Evolutionary conservation across 345 rosid species (phyloP).

Genomic region (Trapa incisa): DNA sequence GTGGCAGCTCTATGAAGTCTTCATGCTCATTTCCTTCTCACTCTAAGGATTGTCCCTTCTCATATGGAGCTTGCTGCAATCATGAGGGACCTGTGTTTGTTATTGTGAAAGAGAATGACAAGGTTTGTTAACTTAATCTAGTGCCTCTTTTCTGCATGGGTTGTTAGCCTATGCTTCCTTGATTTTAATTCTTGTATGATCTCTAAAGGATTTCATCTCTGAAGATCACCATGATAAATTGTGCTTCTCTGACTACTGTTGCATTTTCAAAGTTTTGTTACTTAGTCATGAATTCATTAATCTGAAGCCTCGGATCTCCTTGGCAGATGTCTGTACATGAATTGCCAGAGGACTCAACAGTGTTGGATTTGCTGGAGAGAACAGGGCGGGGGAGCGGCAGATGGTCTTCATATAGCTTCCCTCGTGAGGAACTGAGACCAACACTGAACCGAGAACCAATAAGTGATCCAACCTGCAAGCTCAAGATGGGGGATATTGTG

Average conservation of each 20-base stretch:
- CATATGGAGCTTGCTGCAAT: constrained; percentile 46
- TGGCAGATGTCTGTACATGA: constrained; percentile 96
- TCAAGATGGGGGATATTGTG: constrained; percentile 94
- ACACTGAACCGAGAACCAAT: constrained; percentile 65
- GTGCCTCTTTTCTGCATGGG: too few relatives aligned
- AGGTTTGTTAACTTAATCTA: constrained; percentile 33
- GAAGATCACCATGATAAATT: neutral
- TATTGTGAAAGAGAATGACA: constrained; percentile 72
- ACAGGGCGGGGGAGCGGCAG: constrained; percentile 60
- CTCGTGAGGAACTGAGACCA: constrained; percentile 71
- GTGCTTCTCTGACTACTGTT: neutral
- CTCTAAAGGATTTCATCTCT: neutral
- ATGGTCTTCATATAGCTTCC: constrained; percentile 57
- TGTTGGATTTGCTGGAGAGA: constrained; percentile 64
- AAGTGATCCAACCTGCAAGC: constrained; percentile 45
- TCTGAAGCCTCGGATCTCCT: constrained; percentile 7
- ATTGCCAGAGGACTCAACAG: constrained; percentile 53
- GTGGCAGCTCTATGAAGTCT: constrained; percentile 39
- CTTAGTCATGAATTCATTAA: constrained; percentile 2
- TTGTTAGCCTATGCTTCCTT: too few relatives aligned
- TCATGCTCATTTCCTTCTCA: constrained; percentile 78
- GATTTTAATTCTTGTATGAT: too few relatives aligned
- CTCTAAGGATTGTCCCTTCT: constrained; percentile 58
- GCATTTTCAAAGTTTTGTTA: neutral
- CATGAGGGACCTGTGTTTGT: constrained; percentile 71